Evolutionary conservation across 192 early-diverging fungal genomes (phyloP).

Genomic region (Backusella liffmaniae): DNA sequence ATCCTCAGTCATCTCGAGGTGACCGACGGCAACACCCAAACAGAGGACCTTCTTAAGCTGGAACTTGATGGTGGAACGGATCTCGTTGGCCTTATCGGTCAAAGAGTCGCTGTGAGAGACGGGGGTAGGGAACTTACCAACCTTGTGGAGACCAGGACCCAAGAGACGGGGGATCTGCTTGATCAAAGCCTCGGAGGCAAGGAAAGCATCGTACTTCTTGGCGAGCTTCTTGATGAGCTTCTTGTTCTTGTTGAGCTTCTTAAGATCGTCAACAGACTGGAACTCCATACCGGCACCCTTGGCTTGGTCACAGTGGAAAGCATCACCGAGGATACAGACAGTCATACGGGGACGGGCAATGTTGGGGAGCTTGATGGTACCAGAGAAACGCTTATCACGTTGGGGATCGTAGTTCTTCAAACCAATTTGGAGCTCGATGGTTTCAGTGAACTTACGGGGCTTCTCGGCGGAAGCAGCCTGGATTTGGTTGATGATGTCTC

Average conservation of each 20-base stretch:
- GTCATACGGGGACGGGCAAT: conserved; percentile 93
- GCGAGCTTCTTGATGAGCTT: conserved; percentile 99
- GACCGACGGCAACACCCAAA: conserved; percentile 93
- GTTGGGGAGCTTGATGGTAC: conserved; percentile 91
- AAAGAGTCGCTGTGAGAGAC: conserved; percentile 88
- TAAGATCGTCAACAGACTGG: conserved; percentile 96
- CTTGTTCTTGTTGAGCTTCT: conserved; percentile 99
- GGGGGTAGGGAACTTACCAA: conserved; percentile 98
- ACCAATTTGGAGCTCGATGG: conserved; percentile 97
- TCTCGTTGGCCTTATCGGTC: conserved; percentile 84
- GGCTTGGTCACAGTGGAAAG: conserved; percentile 94
- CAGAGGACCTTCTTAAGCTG: conserved; percentile 99
- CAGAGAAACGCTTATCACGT: conserved; percentile 99
- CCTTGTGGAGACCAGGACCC: conserved; percentile 98
- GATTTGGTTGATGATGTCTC: conserved; percentile 71
- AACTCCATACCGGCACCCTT: conserved; percentile 86
- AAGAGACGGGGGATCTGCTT: conserved; percentile 99
- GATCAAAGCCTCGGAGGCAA: conserved; percentile 95
- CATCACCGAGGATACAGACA: conserved; percentile 95
- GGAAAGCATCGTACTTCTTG: conserved; percentile 97
- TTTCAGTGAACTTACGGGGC: conserved; percentile 95
- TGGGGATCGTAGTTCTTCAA: conserved; percentile 99
- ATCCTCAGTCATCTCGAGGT: conserved; percentile 94
- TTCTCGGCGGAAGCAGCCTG: conserved; percentile 81
- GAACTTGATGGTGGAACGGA: conserved; percentile 99